A percentile compares a stretch with the other conserved stretches of the same genome.
Conservation (phyloP, 23 red algal genomes). For the Gracilaria vermiculophylla region DNA sequence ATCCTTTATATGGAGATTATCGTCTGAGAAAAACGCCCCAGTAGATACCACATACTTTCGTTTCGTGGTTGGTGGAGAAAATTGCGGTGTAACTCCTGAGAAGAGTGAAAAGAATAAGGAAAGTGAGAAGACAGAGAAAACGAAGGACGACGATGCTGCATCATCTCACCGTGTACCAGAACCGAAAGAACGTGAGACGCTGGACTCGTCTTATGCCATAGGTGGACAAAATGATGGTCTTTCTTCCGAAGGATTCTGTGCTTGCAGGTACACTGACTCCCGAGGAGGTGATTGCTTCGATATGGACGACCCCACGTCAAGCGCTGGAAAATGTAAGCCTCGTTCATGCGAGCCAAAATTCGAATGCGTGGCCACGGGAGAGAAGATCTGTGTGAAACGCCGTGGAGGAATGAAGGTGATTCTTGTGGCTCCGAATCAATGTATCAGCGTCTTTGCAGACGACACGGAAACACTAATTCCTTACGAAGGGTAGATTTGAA, state of each 20-base stretch:
- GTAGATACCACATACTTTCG: not conserved
- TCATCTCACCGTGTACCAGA: not conserved
- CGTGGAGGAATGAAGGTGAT: not conserved
- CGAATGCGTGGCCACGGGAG: not conserved
- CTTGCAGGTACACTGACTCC: not conserved
- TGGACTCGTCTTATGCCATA: not conserved
- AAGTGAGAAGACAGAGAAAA: not conserved
- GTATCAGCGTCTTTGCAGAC: not conserved
- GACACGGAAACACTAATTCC: conserved; percentile 3
- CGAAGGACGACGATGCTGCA: not conserved
- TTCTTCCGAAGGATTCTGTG: not conserved
- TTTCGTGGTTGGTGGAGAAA: not conserved
- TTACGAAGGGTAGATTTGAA: not conserved
- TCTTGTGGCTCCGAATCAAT: not conserved
- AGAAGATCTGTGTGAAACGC: conserved; percentile 13
- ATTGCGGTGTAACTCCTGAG: not conserved
- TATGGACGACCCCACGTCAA: not conserved
- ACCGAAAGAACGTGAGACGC: not conserved
- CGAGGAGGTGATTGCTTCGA: not conserved
- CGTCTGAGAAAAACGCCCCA: not conserved
- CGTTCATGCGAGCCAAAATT: conserved; percentile 17
- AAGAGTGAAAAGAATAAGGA: not conserved
- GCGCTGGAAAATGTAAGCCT: conserved; percentile 2
- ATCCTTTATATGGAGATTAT: not conserved
- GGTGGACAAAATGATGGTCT: not conserved